A percentile compares a stretch with the other conserved stretches of the same genome.
These are phyloP conservation scores for Chamaecyparis obtusa DNA, from an alignment of 75 land plant genomes.

Conservation along the genomic window DNA sequence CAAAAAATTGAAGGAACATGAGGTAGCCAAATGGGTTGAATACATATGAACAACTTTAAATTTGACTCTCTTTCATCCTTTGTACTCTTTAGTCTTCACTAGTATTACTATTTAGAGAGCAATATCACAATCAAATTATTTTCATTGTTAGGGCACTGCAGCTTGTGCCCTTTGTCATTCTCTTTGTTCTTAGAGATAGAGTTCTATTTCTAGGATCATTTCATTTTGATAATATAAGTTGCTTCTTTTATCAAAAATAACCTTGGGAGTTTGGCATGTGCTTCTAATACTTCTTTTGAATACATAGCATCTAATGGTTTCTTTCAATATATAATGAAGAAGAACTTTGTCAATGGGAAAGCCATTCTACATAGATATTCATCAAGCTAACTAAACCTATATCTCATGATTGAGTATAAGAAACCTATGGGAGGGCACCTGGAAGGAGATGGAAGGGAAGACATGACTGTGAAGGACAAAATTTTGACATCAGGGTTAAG, in stretches of 20 bases:
- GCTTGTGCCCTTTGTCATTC: neutral
- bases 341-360: neutral
- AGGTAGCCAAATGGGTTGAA: conserved; percentile 45
- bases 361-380: neutral
- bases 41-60: neutral
- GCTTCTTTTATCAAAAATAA: neutral
- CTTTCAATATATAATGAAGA: neutral
- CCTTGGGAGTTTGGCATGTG: too few relatives aligned
- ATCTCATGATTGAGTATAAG: neutral
- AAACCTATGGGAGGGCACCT: neutral
- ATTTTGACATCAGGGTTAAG: neutral
- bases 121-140: neutral
- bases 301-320: neutral
- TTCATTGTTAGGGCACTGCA: neutral
- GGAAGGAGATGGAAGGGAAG: neutral
- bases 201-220: neutral
- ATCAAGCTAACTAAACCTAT: neutral
- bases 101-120: neutral
- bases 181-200: neutral
- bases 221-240: neutral
- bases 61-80: neutral
- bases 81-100: neutral
- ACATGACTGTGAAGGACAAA: neutral
- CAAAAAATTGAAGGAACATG: conserved; percentile 74
- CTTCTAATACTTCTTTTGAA: neutral